A percentile compares a stretch with the other conserved stretches of the same genome.
phyloP scores from a whole-genome alignment of 345 rosid species.

The Syzygium aromaticum region DNA sequence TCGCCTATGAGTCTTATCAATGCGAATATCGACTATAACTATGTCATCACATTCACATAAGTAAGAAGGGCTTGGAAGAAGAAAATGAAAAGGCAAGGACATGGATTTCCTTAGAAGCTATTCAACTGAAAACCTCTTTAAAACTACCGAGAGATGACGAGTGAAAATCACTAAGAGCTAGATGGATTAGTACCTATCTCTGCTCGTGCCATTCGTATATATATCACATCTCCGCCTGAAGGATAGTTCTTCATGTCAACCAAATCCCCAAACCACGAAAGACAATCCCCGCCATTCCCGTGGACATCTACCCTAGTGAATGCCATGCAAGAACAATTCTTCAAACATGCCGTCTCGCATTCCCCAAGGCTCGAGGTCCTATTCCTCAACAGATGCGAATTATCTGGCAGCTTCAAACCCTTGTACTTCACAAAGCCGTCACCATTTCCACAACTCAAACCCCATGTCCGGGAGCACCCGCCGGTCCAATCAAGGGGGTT shows the following conservation, averaged over 20 bases:
- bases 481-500: conserved; percentile 8
- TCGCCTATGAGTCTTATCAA: not conserved
- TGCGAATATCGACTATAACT: not conserved
- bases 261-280: conserved; percentile 7
- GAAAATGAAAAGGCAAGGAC: not conserved
- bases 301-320: conserved; percentile 8
- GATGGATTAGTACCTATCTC: conserved; percentile 5
- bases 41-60: not conserved
- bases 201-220: conserved; percentile 10
- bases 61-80: no score
- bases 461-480: conserved; percentile 14
- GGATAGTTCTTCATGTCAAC: conserved; percentile 13
- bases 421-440: conserved; percentile 18
- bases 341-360: conserved; percentile 14
- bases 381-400: not conserved
- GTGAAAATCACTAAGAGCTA: not conserved
- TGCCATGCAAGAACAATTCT: conserved; percentile 27
- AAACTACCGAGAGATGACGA: not conserved
- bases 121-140: not conserved
- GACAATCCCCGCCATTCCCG: conserved; percentile 14
- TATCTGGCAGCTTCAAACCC: conserved; percentile 11
- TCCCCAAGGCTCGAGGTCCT: conserved; percentile 4
- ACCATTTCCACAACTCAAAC: conserved; percentile 2
- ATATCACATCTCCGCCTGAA: conserved; percentile 6
- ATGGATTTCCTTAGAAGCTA: not conserved